A percentile compares a stretch with the other conserved stretches of the same genome.
Evolutionary conservation across 2,329 filamentous ascomycete species (phyloP).

Genomic region (Ascochyta viciae-villosae): DNA sequence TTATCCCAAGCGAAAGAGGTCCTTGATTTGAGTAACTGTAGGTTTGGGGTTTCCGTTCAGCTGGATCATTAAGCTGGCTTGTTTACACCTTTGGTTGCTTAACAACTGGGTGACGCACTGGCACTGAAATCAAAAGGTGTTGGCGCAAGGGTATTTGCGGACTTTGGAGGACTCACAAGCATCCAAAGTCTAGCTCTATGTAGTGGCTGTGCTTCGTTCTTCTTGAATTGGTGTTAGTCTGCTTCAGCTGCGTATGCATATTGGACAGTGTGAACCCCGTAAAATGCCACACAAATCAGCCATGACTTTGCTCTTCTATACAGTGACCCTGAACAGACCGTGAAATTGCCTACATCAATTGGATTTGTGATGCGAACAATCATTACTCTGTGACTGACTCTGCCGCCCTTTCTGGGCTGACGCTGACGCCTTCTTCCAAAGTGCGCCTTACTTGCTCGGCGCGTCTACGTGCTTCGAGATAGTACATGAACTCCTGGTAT

Average conservation of each 20-base stretch:
- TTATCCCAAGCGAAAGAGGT: neutral
- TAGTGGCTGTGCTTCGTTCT: neutral
- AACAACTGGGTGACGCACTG: neutral
- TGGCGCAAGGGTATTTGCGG: neutral
- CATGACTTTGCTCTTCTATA: too few species aligned
- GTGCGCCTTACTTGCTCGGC: constrained; percentile 58
- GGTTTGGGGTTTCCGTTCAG: neutral
- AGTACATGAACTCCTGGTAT: constrained; percentile 71
- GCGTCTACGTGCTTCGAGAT: constrained; percentile 66
- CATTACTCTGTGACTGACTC: constrained; percentile 47
- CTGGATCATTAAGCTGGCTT: neutral
- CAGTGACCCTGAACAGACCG: too few species aligned
- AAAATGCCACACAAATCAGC: too few species aligned
- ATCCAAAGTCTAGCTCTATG: neutral
- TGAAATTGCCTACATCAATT: too few species aligned
- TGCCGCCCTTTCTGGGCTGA: constrained; percentile 41
- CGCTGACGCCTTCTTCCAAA: constrained; percentile 36
- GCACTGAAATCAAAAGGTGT: neutral
- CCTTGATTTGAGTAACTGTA: neutral
- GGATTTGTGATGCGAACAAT: neutral
- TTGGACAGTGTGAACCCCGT: too few species aligned
- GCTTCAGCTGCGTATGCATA: too few species aligned
- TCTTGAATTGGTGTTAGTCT: neutral
- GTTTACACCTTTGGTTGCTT: neutral
- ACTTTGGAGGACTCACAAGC: neutral